Base-by-base conservation (phyloP, 805 yeast genomes). In the Starmerella cellae region DNA sequence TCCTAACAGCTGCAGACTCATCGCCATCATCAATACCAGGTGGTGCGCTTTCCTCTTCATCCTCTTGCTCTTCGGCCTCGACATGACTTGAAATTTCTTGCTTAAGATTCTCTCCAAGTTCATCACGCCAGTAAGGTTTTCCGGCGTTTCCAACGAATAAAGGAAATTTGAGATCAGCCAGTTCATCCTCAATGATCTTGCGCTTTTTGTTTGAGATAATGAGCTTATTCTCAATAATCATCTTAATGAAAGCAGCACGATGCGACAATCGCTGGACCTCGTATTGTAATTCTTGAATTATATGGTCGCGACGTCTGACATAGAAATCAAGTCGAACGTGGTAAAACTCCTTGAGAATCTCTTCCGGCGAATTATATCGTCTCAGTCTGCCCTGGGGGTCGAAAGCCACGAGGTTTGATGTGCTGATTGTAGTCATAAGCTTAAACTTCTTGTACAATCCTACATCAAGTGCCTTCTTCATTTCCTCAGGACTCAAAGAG, bases 391-490 rank as follows among this genome's bases (percentile, higher is more conserved):
- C 95, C 37, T 71, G 71, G 3, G 94, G 74, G 63, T 91, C 96
- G 63, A 91, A 91, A 0, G 95, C 93, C 43, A 91, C 95, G 95
- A 91, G 87, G 59, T 91, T 91, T 36, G 79, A 71, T 48, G 83
- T 66, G 58, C 71, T 77, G 32, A 91, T 65, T 5, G 79, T 65
- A 0, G 84, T 68, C 5, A 75, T 65, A 41, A 91, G 69, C 57
- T 82, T 85, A 65, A 91, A 91, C 57, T 85, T 70, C 56, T 84
- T 94, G 54, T 82, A 72, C 42, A 84, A 67, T 0, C 98, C 98
- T 20, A 79, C 72, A 39, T 68, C 68, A 47, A 70, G 65, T 0
- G 94, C 72, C 54, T 82, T 82, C 20, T 64, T 70, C 97, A 91
- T 88, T 57, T 88, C 95, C 37, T 77, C 88, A 41, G 70, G 72